A percentile compares a stretch with the other conserved stretches of the same genome.
These are phyloP conservation scores for Neckera pumila DNA, from an alignment of 225 moss, liverwort and hornwort species.

Conservation along the genomic window DNA sequence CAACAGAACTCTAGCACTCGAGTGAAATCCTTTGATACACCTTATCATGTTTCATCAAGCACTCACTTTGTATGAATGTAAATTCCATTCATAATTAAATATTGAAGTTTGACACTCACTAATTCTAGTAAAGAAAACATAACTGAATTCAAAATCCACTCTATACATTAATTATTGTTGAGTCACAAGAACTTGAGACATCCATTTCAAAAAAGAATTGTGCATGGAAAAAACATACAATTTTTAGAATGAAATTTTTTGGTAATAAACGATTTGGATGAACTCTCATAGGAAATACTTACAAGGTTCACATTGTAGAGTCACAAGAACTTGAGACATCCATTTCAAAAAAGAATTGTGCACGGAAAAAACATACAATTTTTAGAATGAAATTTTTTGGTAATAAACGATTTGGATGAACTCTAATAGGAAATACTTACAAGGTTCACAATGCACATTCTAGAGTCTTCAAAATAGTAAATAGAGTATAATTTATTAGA, in stretches of 20 bases:
- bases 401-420: too few species aligned
- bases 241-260: too few species aligned
- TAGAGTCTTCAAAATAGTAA: rapidly evolving
- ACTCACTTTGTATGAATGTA: rapidly evolving
- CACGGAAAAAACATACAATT: rapidly evolving
- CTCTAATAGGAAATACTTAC: too few species aligned
- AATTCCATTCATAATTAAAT: too few species aligned
- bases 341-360: rapidly evolving
- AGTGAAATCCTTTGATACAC: background rate
- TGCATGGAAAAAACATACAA: too few species aligned
- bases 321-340: background rate
- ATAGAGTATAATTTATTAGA: background rate
- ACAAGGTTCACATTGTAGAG: too few species aligned
- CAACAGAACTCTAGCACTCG: background rate
- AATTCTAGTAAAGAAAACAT: background rate
- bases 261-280: too few species aligned
- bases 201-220: too few species aligned
- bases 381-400: too few species aligned
- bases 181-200: background rate
- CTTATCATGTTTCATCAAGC: background rate
- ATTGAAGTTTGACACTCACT: background rate
- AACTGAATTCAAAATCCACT: background rate
- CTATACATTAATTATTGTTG: too few species aligned
- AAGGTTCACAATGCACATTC: too few species aligned
- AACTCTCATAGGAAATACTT: too few species aligned